Evolutionary conservation across 1,139 yeast genomes (phyloP).

Genomic region (Debaryomycetaceae sp.): DNA sequence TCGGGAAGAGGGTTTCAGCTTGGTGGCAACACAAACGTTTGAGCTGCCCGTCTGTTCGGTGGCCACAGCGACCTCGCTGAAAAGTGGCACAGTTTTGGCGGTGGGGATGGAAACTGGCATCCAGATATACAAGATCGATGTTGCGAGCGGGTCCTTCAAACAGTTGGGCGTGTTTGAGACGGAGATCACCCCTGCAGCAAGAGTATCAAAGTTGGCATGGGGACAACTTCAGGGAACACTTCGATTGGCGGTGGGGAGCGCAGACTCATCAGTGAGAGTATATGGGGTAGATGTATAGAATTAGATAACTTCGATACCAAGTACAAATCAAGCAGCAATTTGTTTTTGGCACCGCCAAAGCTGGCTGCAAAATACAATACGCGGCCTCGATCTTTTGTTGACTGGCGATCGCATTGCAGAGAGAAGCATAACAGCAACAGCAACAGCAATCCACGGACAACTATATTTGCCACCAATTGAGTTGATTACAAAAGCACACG

Average conservation of each 20-base stretch:
- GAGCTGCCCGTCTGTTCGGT: conserved; percentile 68
- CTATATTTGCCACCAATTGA: background rate
- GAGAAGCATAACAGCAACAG: background rate
- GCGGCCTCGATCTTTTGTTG: too few relatives aligned
- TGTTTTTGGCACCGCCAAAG: background rate
- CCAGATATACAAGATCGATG: conserved; percentile 21
- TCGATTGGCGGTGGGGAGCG: conserved; percentile 61
- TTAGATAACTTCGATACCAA: conserved; percentile 1
- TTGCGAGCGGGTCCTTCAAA: conserved; percentile 22
- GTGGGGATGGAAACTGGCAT: conserved; percentile 72
- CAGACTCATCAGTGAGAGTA: conserved; percentile 64
- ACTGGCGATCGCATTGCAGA: background rate
- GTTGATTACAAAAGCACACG: too few relatives aligned
- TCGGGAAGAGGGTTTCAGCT: conserved; percentile 19
- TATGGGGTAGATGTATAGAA: conserved; percentile 26
- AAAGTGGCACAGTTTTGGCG: conserved; percentile 36
- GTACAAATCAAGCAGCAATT: background rate
- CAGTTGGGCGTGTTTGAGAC: conserved; percentile 27
- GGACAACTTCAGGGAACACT: conserved; percentile 15
- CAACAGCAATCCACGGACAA: background rate
- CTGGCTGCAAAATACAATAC: too few relatives aligned
- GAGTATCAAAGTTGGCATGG: conserved; percentile 46
- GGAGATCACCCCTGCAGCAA: conserved; percentile 52
- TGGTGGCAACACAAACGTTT: conserved; percentile 35
- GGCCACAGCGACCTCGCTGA: conserved; percentile 24